Base-by-base conservation (phyloP, 352 stramenopile genomes). In the Pythium grandisporangium region DNA sequence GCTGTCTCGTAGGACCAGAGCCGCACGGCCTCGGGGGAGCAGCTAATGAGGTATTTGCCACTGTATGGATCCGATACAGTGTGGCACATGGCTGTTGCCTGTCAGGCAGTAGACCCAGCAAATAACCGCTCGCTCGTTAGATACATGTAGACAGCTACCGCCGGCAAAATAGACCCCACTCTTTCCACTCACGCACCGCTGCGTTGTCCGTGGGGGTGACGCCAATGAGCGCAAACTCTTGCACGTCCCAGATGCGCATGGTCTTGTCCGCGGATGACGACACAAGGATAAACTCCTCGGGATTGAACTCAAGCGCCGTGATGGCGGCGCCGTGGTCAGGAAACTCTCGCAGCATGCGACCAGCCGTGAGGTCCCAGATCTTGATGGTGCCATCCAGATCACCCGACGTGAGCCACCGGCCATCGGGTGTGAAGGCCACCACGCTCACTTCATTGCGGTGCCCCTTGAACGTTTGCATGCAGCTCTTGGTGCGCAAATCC, bases 401-500 rank as follows among this genome's bases (percentile, higher is more conserved):
- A 6, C 80, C 77, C 3, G 77, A 93, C 16, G 80, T 91, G 30
- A 93, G 67, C 80, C 80, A 91, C 0, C 80, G 72, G 14, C 77
- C 77, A 41, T 93, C 80, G 0, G 77, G 80, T 5, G 77, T 91
- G 42, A 93, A 90, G 42, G 58, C 75, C 12, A 89, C 75, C 1
- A 61, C 76, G 24, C 77, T 93, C 36, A 91, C 64, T 33, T 93
- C 73, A 5, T 56, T 82, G 19, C 61, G 56, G 56, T 93, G 80
- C 6, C 77, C 80, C 22, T 91, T 88, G 49, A 91, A 93, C 10
- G 71, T 86, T 48, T 91, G 80, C 66, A 93, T 89, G 51, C 77
- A 91, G 51, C 70, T 84, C 54, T 89, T 91, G 10, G 70, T 88
- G 19, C 74, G 73, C 23, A 93, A 41, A 37, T 93, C 80, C 80